Conservation (phyloP, 805 yeast genomes). For the Metschnikowia drakensbergensis region DNA sequence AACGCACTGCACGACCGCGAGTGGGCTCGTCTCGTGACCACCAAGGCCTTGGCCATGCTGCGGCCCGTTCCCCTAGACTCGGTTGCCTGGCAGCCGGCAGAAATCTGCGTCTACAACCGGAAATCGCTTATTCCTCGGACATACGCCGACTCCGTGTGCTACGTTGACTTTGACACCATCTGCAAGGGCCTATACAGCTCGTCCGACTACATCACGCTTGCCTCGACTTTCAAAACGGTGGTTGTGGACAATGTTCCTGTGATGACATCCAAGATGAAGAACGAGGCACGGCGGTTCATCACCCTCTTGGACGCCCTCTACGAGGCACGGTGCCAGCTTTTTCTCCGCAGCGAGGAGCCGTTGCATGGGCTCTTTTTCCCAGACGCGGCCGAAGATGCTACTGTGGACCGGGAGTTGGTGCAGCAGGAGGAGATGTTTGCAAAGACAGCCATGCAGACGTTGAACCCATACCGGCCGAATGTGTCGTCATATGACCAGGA, state of each 20-base stretch:
- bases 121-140: conserved; percentile 44
- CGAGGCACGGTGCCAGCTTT: conserved; percentile 62
- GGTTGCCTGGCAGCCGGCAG: conserved; percentile 20
- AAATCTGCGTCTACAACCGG: conserved; percentile 56
- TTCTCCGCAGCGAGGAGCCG: conserved; percentile 45
- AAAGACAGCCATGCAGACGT: conserved; percentile 54
- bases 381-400: conserved; percentile 25
- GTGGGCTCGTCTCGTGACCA: conserved; percentile 35
- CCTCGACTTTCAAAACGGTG: conserved; percentile 55
- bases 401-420: conserved; percentile 39
- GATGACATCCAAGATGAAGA: conserved; percentile 52
- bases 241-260: conserved; percentile 60
- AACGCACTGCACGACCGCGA: conserved; percentile 22
- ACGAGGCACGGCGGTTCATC: conserved; percentile 66
- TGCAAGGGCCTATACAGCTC: conserved; percentile 59
- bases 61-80: conserved; percentile 7
- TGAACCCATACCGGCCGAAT: conserved; percentile 68
- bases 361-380: conserved; percentile 63
- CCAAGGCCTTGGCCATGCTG: conserved; percentile 16
- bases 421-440: conserved; percentile 71
- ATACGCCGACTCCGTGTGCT: conserved; percentile 34
- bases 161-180: conserved; percentile 49
- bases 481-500: conserved; percentile 58
- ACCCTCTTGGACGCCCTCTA: conserved; percentile 66
- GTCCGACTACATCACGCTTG: conserved; percentile 66